Evolutionary conservation across 148 eudicot genomes (phyloP).

Genomic region (Heliamphora exappendiculata): DNA sequence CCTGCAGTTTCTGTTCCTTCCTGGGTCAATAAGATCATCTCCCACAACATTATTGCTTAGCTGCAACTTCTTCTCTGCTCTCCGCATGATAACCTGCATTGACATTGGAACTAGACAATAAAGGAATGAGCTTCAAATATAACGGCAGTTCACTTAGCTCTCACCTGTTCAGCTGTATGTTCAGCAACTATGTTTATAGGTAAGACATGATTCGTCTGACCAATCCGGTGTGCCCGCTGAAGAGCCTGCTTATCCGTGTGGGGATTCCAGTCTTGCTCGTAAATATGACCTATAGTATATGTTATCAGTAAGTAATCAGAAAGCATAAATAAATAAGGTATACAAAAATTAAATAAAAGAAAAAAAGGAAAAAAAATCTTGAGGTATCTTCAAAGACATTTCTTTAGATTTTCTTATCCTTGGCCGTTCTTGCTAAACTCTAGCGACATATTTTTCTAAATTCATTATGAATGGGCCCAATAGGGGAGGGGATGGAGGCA

Average conservation of each 20-base stretch:
- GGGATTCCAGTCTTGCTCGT: constrained; percentile 99
- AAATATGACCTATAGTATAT: constrained; percentile 61
- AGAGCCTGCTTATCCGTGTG: constrained; percentile 93
- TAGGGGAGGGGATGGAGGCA: no score
- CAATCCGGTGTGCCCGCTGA: constrained; percentile 96
- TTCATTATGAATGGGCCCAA: no score
- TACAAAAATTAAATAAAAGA: background rate
- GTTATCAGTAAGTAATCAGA: background rate
- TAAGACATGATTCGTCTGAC: constrained; percentile 83
- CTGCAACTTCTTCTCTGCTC: constrained; percentile 86
- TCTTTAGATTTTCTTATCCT: background rate
- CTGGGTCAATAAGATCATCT: constrained; percentile 35
- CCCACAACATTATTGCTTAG: constrained; percentile 81
- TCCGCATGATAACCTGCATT: constrained; percentile 71
- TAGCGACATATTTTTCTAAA: no score
- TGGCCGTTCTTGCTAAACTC: background rate
- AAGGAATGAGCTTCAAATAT: constrained; percentile 5
- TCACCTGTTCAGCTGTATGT: constrained; percentile 75
- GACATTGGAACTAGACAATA: constrained; percentile 15
- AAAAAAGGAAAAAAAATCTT: background rate
- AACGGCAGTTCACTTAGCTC: constrained; percentile 9
- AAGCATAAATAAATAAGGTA: background rate
- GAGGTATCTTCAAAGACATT: background rate
- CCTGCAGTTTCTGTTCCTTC: constrained; percentile 51
- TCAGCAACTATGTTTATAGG: constrained; percentile 79